Percentiles rank a stretch among this genome's conserved stretches.
phyloP scores from a whole-genome alignment of 345 rosid species.

The Eucalyptus shirleyi region DNA sequence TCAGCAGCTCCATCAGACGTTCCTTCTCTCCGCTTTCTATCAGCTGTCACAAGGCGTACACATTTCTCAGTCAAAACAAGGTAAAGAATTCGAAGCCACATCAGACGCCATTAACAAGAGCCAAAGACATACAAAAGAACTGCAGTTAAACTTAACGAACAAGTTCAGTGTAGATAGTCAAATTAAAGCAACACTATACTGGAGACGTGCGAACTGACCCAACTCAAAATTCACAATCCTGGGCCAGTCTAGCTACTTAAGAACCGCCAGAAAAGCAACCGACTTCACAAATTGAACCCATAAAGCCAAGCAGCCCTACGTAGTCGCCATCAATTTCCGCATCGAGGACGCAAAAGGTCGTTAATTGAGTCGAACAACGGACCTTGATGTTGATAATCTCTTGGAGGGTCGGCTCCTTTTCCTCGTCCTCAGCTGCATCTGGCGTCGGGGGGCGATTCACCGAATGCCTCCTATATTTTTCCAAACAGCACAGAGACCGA shows the following conservation, averaged over 20 bases:
- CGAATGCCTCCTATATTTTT: constrained; percentile 19
- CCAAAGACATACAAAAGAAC: background rate
- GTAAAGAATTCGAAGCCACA: background rate
- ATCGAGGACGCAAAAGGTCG: background rate
- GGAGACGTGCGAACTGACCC: background rate
- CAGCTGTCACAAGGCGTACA: constrained; percentile 1
- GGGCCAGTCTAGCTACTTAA: background rate
- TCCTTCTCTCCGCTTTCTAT: constrained; percentile 43
- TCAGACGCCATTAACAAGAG: background rate
- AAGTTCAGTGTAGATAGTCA: background rate
- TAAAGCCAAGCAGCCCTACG: background rate
- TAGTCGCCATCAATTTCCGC: background rate
- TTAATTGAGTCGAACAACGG: background rate
- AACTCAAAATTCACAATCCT: background rate
- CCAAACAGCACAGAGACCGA: background rate
- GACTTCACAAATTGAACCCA: background rate
- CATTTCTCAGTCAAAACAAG: background rate
- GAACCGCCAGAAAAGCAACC: background rate
- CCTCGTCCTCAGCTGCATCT: constrained; percentile 13
- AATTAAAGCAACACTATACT: background rate
- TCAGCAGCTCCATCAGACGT: constrained; percentile 29
- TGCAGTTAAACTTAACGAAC: background rate
- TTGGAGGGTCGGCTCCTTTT: constrained; percentile 14
- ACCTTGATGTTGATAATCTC: constrained; percentile 36
- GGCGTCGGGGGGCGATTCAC: constrained; percentile 46